These are phyloP conservation scores for Ensete glaucum DNA, from an alignment of 176 grass and related monocot genomes.

Conservation along the genomic window DNA sequence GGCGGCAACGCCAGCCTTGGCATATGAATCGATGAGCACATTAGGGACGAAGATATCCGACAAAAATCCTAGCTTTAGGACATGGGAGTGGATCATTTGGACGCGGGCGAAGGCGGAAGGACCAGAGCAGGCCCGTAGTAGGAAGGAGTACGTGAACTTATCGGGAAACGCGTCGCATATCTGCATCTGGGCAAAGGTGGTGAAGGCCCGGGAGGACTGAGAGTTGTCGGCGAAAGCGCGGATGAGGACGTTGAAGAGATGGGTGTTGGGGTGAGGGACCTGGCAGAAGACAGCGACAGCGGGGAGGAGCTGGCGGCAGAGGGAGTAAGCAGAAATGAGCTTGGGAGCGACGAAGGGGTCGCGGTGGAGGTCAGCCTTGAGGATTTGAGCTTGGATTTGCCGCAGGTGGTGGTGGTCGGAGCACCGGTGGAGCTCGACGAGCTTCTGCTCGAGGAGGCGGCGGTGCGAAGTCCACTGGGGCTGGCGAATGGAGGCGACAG, in stretches of 20 bases:
- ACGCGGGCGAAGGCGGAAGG: conserved; percentile 19
- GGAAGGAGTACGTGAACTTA: conserved; percentile 58
- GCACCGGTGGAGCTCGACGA: conserved; percentile 44
- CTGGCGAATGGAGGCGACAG: conserved; percentile 18
- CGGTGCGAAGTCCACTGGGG: conserved; percentile 44
- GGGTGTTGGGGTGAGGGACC: conserved; percentile 19
- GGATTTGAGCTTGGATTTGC: conserved; percentile 62
- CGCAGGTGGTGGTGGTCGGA: conserved; percentile 28
- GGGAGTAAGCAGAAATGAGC: conserved; percentile 53
- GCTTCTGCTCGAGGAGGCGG: conserved; percentile 42
- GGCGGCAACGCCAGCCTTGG: conserved; percentile 25
- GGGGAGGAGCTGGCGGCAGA: conserved; percentile 32
- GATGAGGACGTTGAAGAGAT: conserved; percentile 54
- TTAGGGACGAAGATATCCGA: conserved; percentile 62
- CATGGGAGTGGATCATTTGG: conserved; percentile 35
- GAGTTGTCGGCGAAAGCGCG: conserved; percentile 47
- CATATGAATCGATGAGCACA: conserved; percentile 57
- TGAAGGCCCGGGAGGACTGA: conserved; percentile 33
- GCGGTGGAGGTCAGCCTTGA: conserved; percentile 37
- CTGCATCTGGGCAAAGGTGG: conserved; percentile 38
- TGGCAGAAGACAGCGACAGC: conserved; percentile 37
- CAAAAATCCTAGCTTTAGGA: conserved; percentile 45
- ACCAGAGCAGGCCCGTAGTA: conserved; percentile 43
- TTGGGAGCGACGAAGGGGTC: conserved; percentile 40
- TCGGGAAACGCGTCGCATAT: conserved; percentile 23